A percentile compares a stretch with the other conserved stretches of the same genome.
Evolutionary conservation across 495 filamentous ascomycete genomes (phyloP).

Genomic region (Barbatosphaeria neglecta): DNA sequence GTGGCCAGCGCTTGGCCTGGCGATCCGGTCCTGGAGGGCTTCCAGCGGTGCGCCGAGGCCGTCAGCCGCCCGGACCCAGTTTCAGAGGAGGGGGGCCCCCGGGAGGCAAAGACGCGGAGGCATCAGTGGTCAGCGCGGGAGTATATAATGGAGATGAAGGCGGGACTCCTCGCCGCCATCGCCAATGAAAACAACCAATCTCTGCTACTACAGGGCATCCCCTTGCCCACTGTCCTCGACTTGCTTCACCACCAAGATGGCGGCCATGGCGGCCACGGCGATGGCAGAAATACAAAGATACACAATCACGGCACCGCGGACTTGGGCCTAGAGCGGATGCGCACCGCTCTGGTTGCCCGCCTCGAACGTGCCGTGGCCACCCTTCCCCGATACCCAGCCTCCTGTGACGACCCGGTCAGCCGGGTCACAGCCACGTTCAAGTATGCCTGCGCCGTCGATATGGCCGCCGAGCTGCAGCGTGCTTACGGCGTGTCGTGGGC

Average conservation of each 20-base stretch:
- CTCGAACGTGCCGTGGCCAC: not conserved
- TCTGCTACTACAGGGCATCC: too few species aligned
- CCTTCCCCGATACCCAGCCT: not conserved
- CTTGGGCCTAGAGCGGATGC: not conserved
- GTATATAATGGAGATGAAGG: not conserved
- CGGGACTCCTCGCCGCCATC: not conserved
- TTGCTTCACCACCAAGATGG: too few species aligned
- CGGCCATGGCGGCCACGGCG: too few species aligned
- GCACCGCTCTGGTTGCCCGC: not conserved
- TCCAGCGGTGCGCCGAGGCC: not conserved
- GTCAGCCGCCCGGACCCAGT: not conserved
- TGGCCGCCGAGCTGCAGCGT: not conserved
- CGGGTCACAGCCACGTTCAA: not conserved
- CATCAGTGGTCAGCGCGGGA: not conserved
- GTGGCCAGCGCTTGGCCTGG: not conserved
- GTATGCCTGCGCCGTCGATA: not conserved
- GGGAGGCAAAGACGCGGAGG: not conserved
- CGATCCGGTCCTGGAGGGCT: not conserved
- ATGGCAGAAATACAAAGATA: too few species aligned
- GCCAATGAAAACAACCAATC: too few species aligned
- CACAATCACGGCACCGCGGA: not conserved
- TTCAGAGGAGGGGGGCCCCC: not conserved
- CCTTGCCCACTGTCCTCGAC: too few species aligned
- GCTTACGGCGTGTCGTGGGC: not conserved
- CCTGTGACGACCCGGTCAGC: not conserved